Evolutionary conservation across 805 yeast genomes (phyloP), one percentile per base, ranked within the genome.

Genomic region (Saccharomyces kudriavzevii): DNA sequence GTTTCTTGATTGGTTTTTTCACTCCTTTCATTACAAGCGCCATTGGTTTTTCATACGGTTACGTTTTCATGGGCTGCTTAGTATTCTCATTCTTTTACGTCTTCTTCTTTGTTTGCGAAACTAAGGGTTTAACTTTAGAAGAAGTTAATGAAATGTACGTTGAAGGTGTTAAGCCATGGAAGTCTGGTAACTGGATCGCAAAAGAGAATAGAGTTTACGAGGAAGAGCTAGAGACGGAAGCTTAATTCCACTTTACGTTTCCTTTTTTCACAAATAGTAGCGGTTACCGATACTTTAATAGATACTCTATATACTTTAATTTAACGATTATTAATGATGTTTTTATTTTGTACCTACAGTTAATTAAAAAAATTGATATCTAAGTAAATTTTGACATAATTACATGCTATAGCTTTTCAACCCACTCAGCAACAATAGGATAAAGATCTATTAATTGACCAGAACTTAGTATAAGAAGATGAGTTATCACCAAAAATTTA

Each of bases 111-210:
- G 81, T 87, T 58, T 81, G 81, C 62, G 91, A 86, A 71, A 87
- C 95, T 53, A 82, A 81, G 73, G 94, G 94, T 52, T 78, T 87
- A 62, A 77, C 87, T 45, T 78, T 88, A 67, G 95, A 87, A 72
- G 89, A 87, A 70, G 87, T 87, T 58, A 90, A 87, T 68, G 84
- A 78, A 64, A 72, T 83, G 74, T 76, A 72, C 62, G 62, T 76
- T 29, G 66, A 70, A 47, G 70, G 69, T 53, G 69, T 68, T 51
- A 58, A 63, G 52, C 73, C 79, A 48, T 75, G 78, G 77, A 60
- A 68, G 51, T 81, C 84, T 25, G 54, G 73, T 20, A 61, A 59
- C 52, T 83, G 79, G 80, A 74, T 70, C 49, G 83, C 84, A 52
- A 56, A 69, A 64, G 50, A 67, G 51, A 22, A 52, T 45, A 48